Percentiles rank a stretch among this genome's conserved stretches.
Evolutionary conservation across 441 rosid species (phyloP).

Genomic region (Populus hybrid): DNA sequence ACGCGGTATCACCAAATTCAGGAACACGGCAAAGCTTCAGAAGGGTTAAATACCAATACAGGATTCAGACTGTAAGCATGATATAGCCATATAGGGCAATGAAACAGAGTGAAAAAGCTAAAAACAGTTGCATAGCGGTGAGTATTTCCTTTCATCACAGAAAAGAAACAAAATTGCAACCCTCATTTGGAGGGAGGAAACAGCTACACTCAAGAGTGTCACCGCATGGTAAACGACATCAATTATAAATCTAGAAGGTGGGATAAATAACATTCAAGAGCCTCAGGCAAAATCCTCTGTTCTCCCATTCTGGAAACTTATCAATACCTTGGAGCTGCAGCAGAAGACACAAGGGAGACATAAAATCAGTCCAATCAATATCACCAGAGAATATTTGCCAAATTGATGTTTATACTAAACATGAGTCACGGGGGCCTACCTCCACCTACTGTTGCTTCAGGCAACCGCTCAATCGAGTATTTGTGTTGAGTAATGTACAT

Average conservation of each 20-base stretch:
- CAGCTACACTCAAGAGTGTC: background rate
- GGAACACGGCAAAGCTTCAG: background rate
- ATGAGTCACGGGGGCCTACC: constrained; percentile 32
- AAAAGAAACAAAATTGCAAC: background rate
- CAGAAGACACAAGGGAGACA: background rate
- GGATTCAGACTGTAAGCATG: background rate
- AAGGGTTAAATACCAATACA: background rate
- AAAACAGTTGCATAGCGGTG: background rate
- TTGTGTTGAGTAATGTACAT: constrained; percentile 67
- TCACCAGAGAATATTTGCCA: background rate
- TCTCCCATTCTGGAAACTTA: background rate
- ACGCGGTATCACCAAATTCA: background rate
- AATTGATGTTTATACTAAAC: background rate
- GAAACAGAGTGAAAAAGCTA: background rate
- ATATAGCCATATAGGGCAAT: background rate
- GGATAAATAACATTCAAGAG: background rate
- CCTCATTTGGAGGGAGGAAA: background rate
- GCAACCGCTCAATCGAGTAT: constrained; percentile 68
- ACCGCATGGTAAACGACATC: background rate
- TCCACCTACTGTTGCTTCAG: constrained; percentile 90
- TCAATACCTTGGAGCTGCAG: constrained; percentile 33
- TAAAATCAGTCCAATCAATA: background rate
- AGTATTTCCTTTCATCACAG: background rate
- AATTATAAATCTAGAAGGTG: background rate
- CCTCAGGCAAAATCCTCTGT: too few species aligned